Percentiles rank a stretch among this genome's conserved stretches.
phyloP scores from a whole-genome alignment of 805 yeast species.

The Pichia cephalocereana region DNA sequence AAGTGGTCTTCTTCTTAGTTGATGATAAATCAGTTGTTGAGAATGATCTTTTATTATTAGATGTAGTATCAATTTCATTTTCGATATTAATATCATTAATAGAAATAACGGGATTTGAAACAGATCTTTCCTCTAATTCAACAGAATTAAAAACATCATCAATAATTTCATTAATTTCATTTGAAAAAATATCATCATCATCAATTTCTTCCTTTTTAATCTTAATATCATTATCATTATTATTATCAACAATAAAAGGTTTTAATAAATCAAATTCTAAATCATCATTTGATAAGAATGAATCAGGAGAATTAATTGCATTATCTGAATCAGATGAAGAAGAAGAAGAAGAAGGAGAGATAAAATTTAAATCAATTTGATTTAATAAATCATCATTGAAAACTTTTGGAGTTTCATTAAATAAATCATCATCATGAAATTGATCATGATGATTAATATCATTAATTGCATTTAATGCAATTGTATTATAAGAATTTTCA shows the following conservation, averaged over 20 bases:
- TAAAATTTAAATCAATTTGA: slow-evolving; percentile 3
- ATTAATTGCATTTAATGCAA: neutral
- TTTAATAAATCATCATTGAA: slow-evolving; percentile 6
- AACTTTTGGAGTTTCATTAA: slow-evolving; percentile 1
- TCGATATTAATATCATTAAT: neutral
- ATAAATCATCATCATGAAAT: neutral
- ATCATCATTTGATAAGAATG: neutral
- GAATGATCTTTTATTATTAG: slow-evolving; percentile 17
- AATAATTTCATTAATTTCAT: neutral
- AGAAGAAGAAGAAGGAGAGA: neutral
- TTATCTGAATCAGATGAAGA: too few species aligned
- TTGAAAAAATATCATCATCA: slow-evolving; percentile 5
- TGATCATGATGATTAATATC: neutral
- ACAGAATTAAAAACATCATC: neutral
- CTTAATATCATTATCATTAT: too few species aligned
- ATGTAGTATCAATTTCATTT: neutral
- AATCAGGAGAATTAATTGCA: neutral
- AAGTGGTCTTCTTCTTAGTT: neutral
- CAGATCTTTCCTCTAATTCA: neutral
- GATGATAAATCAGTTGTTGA: slow-evolving; percentile 10
- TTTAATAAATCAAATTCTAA: neutral
- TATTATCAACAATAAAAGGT: slow-evolving; percentile 40
- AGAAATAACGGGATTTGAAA: too few species aligned
- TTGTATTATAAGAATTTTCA: neutral
- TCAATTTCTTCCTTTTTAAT: neutral